Percentiles rank a stretch among this genome's conserved stretches.
Evolutionary conservation across 2,329 filamentous ascomycete genomes (phyloP).

Genomic region (Trichoderma lentiforme): DNA sequence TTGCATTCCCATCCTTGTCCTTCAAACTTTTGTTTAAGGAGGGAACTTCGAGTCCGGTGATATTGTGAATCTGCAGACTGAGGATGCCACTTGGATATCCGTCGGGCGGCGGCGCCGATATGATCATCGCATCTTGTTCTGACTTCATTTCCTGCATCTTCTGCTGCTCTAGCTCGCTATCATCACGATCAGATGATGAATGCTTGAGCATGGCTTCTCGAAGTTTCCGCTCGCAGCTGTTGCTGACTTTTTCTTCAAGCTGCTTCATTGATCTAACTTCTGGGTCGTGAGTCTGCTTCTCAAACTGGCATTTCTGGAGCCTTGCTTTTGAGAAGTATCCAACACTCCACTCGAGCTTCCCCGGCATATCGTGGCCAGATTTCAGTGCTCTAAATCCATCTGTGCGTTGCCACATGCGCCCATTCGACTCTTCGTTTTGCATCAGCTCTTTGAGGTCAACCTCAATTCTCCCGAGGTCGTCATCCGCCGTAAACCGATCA

Average conservation of each 20-base stretch:
- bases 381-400: conserved; percentile 66
- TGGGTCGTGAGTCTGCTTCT: conserved; percentile 57
- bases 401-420: conserved; percentile 58
- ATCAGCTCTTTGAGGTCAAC: conserved; percentile 64
- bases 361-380: conserved; percentile 64
- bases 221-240: conserved; percentile 57
- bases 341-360: conserved; percentile 65
- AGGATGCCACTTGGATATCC: conserved; percentile 64
- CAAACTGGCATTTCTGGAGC: conserved; percentile 60
- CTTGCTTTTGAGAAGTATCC: conserved; percentile 68
- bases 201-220: conserved; percentile 54
- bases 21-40: conserved; percentile 48
- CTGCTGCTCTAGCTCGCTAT: conserved; percentile 64
- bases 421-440: conserved; percentile 54
- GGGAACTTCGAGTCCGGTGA: conserved; percentile 64
- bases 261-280: conserved; percentile 56
- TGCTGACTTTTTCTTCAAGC: conserved; percentile 55
- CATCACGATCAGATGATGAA: conserved; percentile 50
- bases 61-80: conserved; percentile 69
- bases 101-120: conserved; percentile 61
- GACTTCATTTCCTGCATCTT: conserved; percentile 63
- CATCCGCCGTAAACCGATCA: conserved; percentile 68
- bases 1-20: conserved; percentile 45
- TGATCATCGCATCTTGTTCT: conserved; percentile 61
- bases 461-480: conserved; percentile 71